Conservation (phyloP, 805 yeast genomes). For the Sugiyamaella qingdaonensis region DNA sequence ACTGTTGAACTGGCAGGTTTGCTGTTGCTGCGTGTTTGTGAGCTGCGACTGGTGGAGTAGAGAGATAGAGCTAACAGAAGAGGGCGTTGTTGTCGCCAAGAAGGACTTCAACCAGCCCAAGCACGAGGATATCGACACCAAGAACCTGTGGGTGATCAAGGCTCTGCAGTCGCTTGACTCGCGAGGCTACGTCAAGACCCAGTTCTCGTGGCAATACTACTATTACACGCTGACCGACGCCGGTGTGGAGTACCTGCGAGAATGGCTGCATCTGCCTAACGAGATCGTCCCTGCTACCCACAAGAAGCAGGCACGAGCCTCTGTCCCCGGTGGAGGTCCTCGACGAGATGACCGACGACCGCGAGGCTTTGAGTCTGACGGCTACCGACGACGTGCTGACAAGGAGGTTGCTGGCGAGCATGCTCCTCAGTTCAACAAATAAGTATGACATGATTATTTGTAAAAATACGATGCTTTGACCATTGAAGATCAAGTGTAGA, state of each 20-base stretch:
- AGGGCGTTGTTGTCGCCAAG: conserved; percentile 99
- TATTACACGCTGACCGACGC: conserved; percentile 99
- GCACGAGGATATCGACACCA: conserved; percentile 98
- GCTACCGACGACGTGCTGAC: conserved; percentile 62
- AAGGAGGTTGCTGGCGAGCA: conserved; percentile 34
- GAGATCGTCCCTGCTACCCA: conserved; percentile 98
- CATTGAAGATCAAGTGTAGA: neutral
- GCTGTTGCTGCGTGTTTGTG: no score
- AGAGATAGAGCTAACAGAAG: conserved; percentile 45
- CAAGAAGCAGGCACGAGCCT: conserved; percentile 90
- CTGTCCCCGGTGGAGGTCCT: conserved; percentile 39
- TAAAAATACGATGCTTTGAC: conserved; percentile 8
- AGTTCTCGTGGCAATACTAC: conserved; percentile 99
- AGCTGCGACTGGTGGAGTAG: no score
- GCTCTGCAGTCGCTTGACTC: conserved; percentile 99
- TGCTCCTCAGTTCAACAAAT: conserved; percentile 36
- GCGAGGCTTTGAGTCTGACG: conserved; percentile 50
- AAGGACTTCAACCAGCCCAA: conserved; percentile 96
- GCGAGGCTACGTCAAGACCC: conserved; percentile 98
- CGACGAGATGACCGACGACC: conserved; percentile 47
- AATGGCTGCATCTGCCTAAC: conserved; percentile 97
- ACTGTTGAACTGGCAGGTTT: no score
- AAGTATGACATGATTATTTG: conserved; percentile 7
- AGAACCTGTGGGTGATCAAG: conserved; percentile 95
- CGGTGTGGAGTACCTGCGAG: conserved; percentile 98